A percentile compares a stretch with the other conserved stretches of the same genome.
phyloP scores from a whole-genome alignment of 2,329 filamentous ascomycete species.

The Ascochyta koolunga region DNA sequence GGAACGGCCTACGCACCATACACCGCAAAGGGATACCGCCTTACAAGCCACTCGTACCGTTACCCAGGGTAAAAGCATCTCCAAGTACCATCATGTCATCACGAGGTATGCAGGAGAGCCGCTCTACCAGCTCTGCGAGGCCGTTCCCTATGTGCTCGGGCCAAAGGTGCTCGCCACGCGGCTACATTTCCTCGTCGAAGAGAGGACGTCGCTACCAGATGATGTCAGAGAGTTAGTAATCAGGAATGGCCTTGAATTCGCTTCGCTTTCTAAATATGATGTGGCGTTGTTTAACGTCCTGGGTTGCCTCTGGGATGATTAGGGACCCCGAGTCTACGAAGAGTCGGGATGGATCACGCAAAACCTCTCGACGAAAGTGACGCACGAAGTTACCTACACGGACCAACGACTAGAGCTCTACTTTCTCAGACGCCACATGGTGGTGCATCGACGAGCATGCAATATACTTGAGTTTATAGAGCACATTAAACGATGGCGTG shows the following conservation, averaged over 20 bases:
- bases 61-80: neutral
- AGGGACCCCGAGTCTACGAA: neutral
- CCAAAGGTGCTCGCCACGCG: neutral
- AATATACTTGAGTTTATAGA: constrained; percentile 13
- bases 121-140: constrained; percentile 3
- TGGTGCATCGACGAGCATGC: constrained; percentile 4
- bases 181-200: constrained; percentile 9
- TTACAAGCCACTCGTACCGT: neutral
- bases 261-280: constrained; percentile 1
- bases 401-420: constrained; percentile 4
- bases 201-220: neutral
- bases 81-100: neutral
- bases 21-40: neutral
- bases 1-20: neutral
- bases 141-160: constrained; percentile 10
- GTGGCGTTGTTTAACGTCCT: constrained; percentile 3
- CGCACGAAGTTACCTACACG: neutral
- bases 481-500: constrained; percentile 11
- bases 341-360: neutral
- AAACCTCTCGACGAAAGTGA: neutral
- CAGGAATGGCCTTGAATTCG: neutral
- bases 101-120: constrained; percentile 5
- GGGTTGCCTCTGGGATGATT: constrained; percentile 10
- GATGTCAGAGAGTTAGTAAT: neutral
- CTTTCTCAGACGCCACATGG: constrained; percentile 3